Conservation (phyloP, 2,329 filamentous ascomycete genomes). For the Rhinocladiella similis region DNA sequence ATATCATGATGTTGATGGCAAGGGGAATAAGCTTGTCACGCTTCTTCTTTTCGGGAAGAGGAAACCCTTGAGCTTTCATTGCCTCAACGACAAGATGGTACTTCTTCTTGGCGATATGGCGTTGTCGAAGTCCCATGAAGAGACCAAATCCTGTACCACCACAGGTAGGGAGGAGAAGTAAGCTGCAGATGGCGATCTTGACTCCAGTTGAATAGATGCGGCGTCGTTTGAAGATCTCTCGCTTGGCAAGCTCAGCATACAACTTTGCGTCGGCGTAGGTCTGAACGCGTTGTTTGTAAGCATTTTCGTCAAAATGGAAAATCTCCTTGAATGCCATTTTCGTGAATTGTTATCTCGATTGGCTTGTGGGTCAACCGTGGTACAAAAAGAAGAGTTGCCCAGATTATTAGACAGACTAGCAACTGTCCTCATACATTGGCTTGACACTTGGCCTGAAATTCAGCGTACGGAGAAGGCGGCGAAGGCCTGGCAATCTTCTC, state of each 20-base stretch:
- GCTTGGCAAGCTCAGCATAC: neutral
- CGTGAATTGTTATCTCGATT: neutral
- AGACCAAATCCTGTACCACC: neutral
- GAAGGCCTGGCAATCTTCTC: no score
- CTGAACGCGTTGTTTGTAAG: neutral
- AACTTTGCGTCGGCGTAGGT: neutral
- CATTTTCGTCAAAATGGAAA: neutral
- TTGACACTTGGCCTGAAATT: no score
- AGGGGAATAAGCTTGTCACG: neutral
- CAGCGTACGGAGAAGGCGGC: no score
- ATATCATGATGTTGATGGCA: neutral
- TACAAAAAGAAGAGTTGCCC: no score
- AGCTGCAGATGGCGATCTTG: neutral
- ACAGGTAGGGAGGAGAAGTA: neutral
- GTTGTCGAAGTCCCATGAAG: neutral
- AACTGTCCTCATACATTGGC: no score
- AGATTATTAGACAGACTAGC: no score
- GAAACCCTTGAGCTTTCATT: neutral
- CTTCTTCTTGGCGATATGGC: neutral
- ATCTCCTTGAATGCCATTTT: slow-evolving; percentile 1
- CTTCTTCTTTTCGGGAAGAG: neutral
- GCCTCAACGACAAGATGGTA: neutral
- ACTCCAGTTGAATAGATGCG: neutral
- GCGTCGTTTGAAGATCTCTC: neutral
- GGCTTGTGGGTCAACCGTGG: no score